Evolutionary conservation across 345 rosid species (phyloP), one percentile per base, ranked within the genome.

Genomic region (Turnera subulata): DNA sequence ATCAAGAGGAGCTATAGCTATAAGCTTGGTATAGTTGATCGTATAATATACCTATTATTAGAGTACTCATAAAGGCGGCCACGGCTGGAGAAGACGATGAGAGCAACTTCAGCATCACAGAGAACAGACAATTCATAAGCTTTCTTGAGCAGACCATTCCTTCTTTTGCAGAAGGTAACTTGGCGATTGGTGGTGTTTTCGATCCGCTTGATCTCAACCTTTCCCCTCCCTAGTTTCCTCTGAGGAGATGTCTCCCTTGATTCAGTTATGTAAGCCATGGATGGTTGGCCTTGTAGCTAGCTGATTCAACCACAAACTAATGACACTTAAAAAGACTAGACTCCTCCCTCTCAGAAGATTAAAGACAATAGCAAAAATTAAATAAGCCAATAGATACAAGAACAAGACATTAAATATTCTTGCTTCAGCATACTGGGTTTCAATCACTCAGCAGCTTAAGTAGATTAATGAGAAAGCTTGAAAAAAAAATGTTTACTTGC

Each of bases 171-270:
- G 75, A 93, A 93, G 64, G 99, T 93, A 4, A 93, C 99, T 71
- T 93, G 99, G 25, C 99, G 89, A 64, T 89, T 93, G 0, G 97
- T 89, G 1, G 99, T 93, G 90, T 93, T 93, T 65, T 93, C 99
- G 85, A 93, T 93, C 89, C 99, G 84, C 82, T 93, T 93, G 88
- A 93, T 93, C 82, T 87, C 99, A 71, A 93, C 90, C 94, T 93
- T 93, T 53, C 99, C 99, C 69, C 99, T 84, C 6, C 97, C 99
- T 20, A 76, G 69, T 67, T 82, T 89, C 76, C 84, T 89, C 88
- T 66, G 76, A 13, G 87, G 79, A 39, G 85, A 82, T 29, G 51
- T 62, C 50, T 73, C 84, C 35, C 56, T 33, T 6, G 80, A 55
- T 54, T 80, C 45, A 42, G 16, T 4, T 42, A 42, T 42, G 45